Evolutionary conservation across 2,329 filamentous ascomycete genomes (phyloP).

Genomic region (Rutstroemia sydowiana): DNA sequence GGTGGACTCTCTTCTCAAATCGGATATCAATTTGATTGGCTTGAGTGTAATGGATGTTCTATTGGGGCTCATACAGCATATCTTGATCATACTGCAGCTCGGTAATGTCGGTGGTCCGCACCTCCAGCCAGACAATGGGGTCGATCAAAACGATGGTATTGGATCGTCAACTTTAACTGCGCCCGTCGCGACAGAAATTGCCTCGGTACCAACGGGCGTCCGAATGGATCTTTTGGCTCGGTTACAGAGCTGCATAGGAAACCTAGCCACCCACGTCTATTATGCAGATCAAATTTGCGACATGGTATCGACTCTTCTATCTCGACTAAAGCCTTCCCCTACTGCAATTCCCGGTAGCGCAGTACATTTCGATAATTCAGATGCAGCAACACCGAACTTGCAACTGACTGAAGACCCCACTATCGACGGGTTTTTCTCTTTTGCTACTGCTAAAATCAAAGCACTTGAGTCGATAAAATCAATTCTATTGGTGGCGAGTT

Average conservation of each 20-base stretch:
- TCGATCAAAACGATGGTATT: slow-evolving; percentile 9
- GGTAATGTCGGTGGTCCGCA: slow-evolving; percentile 30
- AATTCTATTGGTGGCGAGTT: slow-evolving; percentile 76
- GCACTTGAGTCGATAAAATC: slow-evolving; percentile 76
- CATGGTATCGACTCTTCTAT: slow-evolving; percentile 78
- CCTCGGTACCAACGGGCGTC: slow-evolving; percentile 41
- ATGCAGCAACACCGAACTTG: slow-evolving; percentile 41
- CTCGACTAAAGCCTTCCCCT: slow-evolving; percentile 62
- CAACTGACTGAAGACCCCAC: slow-evolving; percentile 44
- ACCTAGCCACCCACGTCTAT: slow-evolving; percentile 89
- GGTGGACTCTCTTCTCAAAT: slow-evolving; percentile 75
- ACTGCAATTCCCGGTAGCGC: slow-evolving; percentile 36
- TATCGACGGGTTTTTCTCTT: slow-evolving; percentile 54
- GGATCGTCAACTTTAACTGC: slow-evolving; percentile 20
- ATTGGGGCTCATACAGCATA: slow-evolving; percentile 75
- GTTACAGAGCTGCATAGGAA: slow-evolving; percentile 78
- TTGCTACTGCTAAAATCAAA: slow-evolving; percentile 51
- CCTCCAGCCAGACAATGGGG: slow-evolving; percentile 28
- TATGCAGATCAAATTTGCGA: slow-evolving; percentile 94
- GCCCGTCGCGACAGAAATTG: slow-evolving; percentile 29
- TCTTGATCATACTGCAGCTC: slow-evolving; percentile 68
- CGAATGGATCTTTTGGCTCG: slow-evolving; percentile 59
- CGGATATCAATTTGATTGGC: slow-evolving; percentile 88
- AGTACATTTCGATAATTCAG: slow-evolving; percentile 36
- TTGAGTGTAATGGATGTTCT: slow-evolving; percentile 94